Evolutionary conservation across 2,329 filamentous ascomycete species (phyloP), one percentile per base, ranked within the genome.

Genomic region (Botrytis fabae): DNA sequence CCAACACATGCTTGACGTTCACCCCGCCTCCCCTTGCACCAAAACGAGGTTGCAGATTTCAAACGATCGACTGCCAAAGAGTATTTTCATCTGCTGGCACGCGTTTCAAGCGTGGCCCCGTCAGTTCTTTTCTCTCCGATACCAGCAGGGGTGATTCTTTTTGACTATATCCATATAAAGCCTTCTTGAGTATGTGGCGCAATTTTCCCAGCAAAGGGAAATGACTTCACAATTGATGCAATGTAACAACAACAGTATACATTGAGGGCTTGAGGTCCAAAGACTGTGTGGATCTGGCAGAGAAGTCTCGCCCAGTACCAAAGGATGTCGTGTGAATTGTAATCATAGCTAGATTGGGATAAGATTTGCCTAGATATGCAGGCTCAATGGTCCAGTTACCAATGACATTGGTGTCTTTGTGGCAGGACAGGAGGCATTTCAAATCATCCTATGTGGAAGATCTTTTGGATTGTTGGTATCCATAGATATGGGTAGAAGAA

Each of bases 301-400:
- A 44, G 65, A 44, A 69, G 65, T 69, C 65, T 57, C 38, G 35
- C n/a, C 65, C 48, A 57, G 35, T 32, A 57, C 57, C 65, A 42
- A 44, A 10, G 28, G 48, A 40, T 25, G 38, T 44, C 65, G 48
- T 32, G 25, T 57, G 51, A 20, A 69, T 42, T 44, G 51, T 44
- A n/a, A n/a, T 59, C 35, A 69, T 57, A 51, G 48, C n/a, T 32
- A 69, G 65, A 57, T 69, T 69, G 16, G n/a, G 35, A 42, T 57
- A 57, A 57, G 48, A 32, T 69, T 57, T 69, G 65, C 65, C 48
- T 57, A 44, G 48, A 69, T 28, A 42, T 25, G 12, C 48, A 69
- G 48, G 38, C 65, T 57, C 51, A 28, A 32, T 25, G 38, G 35
- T 25, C 48, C 25, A 42, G 28, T 22, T 57, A 38, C 46, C 35